Evolutionary conservation across 345 rosid species (phyloP).

Genomic region (Firmiana major): DNA sequence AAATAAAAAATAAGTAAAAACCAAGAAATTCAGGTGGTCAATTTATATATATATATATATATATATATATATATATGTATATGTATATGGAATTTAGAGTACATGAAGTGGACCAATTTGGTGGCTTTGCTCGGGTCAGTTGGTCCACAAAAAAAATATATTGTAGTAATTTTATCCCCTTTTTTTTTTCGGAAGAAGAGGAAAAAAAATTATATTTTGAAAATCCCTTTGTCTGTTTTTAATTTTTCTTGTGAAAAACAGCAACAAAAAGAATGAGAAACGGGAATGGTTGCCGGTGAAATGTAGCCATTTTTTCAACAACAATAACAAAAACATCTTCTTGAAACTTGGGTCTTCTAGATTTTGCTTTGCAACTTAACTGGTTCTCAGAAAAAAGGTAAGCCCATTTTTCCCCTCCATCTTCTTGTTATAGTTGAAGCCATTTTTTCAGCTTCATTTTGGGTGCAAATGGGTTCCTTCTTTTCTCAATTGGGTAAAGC

Average conservation of each 20-base stretch:
- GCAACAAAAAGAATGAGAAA: neutral
- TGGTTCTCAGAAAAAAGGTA: neutral
- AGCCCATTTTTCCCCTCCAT: neutral
- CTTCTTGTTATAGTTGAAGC: neutral
- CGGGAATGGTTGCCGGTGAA: neutral
- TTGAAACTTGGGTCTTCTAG: constrained; percentile 16
- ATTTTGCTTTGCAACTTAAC: constrained; percentile 5
- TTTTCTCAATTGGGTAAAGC: constrained; percentile 14
- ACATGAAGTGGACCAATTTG: neutral
- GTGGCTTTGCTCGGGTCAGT: neutral
- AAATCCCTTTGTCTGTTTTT: neutral
- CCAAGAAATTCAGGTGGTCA: neutral
- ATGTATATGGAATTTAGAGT: neutral
- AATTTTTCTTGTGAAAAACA: neutral
- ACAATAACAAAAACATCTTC: neutral
- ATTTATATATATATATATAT: neutral
- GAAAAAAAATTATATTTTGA: neutral
- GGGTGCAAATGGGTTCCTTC: constrained; percentile 12
- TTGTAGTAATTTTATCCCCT: neutral
- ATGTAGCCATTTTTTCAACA: constrained; percentile 5
- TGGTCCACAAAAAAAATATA: neutral
- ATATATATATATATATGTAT: too few relatives aligned
- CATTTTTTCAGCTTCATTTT: neutral
- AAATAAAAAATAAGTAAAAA: neutral
- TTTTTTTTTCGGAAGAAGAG: too few relatives aligned